Evolutionary conservation across 2,329 filamentous ascomycete species (phyloP).

Genomic region (Fusarium papillatum): DNA sequence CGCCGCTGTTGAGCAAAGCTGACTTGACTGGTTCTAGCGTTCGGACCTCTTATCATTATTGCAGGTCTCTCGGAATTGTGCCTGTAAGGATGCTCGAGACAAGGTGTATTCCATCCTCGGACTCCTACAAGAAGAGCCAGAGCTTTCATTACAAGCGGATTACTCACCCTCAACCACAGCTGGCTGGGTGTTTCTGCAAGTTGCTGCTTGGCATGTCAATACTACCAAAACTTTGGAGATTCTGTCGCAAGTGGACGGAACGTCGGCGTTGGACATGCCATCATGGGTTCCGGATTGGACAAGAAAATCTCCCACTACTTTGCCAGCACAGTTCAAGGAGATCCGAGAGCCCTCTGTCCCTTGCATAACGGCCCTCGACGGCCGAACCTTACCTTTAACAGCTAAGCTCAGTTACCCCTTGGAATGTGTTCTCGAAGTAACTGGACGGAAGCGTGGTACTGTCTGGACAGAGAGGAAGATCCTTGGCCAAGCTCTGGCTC

Average conservation of each 20-base stretch:
- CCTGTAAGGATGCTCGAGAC: not conserved
- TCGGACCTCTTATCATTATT: not conserved
- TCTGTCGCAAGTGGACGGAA: not conserved
- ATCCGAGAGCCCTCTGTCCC: not conserved
- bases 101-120: not conserved
- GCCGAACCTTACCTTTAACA: not conserved
- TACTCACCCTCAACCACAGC: not conserved
- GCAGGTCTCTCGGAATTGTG: not conserved
- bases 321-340: not conserved
- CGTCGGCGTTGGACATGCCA: not conserved
- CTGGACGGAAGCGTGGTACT: not conserved
- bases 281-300: not conserved
- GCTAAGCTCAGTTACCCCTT: not conserved
- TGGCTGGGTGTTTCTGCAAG: not conserved
- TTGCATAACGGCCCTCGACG: not conserved
- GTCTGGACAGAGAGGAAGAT: not conserved
- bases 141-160: not conserved
- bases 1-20: not conserved
- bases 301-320: not conserved
- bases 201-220: not conserved
- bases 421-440: not conserved
- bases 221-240: not conserved
- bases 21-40: not conserved
- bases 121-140: not conserved
- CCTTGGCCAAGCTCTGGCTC: not conserved